A percentile compares a stretch with the other conserved stretches of the same genome.
Conservation (phyloP, 1,139 yeast genomes). For the Candida neerlandica region DNA sequence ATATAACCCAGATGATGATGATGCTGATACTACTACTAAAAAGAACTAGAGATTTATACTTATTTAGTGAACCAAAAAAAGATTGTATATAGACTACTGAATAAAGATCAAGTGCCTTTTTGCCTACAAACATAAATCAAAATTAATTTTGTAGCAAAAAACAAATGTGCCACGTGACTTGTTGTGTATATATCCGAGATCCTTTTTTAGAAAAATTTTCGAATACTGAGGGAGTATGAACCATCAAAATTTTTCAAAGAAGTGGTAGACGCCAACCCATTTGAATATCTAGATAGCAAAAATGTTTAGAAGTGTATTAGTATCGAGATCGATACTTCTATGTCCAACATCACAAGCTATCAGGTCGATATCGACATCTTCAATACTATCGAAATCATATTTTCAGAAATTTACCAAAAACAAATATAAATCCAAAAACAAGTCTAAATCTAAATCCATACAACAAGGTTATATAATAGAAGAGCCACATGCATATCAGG, state of each 20-base stretch:
- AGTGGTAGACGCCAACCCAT: no score
- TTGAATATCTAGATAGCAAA: background rate
- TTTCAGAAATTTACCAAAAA: background rate
- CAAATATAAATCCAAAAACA: background rate
- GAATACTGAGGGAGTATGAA: no score
- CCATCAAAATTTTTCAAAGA: background rate
- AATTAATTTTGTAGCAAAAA: no score
- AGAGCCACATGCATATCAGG: constrained; percentile 10
- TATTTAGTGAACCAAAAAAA: background rate
- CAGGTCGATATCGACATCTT: background rate
- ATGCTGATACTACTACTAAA: background rate
- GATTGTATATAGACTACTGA: background rate
- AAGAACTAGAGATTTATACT: background rate
- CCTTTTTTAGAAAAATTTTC: no score
- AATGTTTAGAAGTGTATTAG: background rate
- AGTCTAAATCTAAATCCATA: background rate
- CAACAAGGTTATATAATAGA: constrained; percentile 10
- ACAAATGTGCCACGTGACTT: background rate
- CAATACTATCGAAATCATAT: background rate
- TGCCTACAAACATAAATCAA: no score
- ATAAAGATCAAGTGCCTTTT: no score
- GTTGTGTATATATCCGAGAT: background rate
- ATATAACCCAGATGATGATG: constrained; percentile 21
- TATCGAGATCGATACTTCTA: constrained; percentile 2
- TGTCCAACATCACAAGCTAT: background rate